Percentiles rank a stretch among this genome's conserved stretches.
phyloP scores from a whole-genome alignment of 164 flowering plant species.

The Cinnamomum micranthum region DNA sequence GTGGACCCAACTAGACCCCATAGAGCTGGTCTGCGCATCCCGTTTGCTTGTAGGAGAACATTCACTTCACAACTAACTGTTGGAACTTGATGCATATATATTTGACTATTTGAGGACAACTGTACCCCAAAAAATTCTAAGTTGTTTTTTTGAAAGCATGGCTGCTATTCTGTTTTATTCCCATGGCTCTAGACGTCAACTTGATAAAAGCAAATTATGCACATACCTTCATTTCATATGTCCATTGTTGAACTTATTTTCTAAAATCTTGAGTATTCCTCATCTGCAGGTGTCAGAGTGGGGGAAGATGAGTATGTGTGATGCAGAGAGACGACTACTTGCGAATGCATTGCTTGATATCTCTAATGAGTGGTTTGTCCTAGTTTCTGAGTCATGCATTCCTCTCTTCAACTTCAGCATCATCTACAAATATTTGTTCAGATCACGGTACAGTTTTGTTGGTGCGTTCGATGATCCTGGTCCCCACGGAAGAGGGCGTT shows the following conservation, averaged over 20 bases:
- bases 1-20: too few relatives aligned
- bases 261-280: neutral
- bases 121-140: too few relatives aligned
- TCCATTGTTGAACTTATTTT: neutral
- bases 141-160: too few relatives aligned
- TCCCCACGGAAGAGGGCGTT: conserved; percentile 85
- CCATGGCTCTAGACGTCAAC: too few relatives aligned
- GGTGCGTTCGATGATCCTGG: conserved; percentile 75
- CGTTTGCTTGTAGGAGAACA: too few relatives aligned
- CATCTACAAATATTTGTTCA: conserved; percentile 51
- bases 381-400: conserved; percentile 88
- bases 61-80: too few relatives aligned
- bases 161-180: too few relatives aligned
- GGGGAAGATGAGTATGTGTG: conserved; percentile 94
- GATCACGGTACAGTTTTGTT: conserved; percentile 67
- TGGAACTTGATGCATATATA: too few relatives aligned
- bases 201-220: too few relatives aligned
- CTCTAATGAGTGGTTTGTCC: conserved; percentile 77
- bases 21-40: too few relatives aligned
- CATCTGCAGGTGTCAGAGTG: conserved; percentile 65
- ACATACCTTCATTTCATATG: too few relatives aligned
- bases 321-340: conserved; percentile 89
- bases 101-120: too few relatives aligned
- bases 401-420: conserved; percentile 73
- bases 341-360: conserved; percentile 90